Evolutionary conservation across 768 basidiomycete species (phyloP).

Genomic region (Goffeauzyma gilvescens): DNA sequence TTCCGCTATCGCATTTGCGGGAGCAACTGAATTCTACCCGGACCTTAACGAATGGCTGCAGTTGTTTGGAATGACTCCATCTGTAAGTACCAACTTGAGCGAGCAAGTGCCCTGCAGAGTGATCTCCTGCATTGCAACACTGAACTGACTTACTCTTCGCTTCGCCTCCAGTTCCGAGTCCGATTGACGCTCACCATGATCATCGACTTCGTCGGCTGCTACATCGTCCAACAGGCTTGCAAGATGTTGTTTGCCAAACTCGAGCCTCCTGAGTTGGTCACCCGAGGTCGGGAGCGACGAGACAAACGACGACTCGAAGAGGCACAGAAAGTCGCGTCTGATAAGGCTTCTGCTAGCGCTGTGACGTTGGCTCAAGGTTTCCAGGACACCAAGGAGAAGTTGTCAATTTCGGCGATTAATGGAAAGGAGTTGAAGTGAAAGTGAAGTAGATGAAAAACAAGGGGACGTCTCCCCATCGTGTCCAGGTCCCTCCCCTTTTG

Average conservation of each 20-base stretch:
- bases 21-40: conserved; percentile 82
- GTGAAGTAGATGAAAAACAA: too few species aligned
- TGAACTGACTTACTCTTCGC: neutral
- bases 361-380: too few species aligned
- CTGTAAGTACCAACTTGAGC: conserved; percentile 39
- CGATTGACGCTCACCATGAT: conserved; percentile 63
- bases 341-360: too few species aligned
- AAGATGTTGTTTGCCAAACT: conserved; percentile 74
- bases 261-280: conserved; percentile 67
- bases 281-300: conserved; percentile 60
- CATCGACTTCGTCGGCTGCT: conserved; percentile 74
- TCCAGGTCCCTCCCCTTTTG: too few species aligned
- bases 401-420: too few species aligned
- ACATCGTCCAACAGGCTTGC: conserved; percentile 58
- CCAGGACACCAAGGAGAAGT: too few species aligned
- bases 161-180: conserved; percentile 55
- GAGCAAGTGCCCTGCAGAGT: neutral
- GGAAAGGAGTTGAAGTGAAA: too few species aligned
- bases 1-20: conserved; percentile 73
- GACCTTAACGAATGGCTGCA: conserved; percentile 94
- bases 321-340: conserved; percentile 8
- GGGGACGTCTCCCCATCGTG: too few species aligned
- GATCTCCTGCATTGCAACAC: neutral
- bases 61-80: conserved; percentile 67
- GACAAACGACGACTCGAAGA: conserved; percentile 41